Percentiles rank a stretch among this genome's conserved stretches.
These are phyloP conservation scores for Gillenia trifoliata DNA, from an alignment of 306 rosid genomes.

Conservation along the genomic window DNA sequence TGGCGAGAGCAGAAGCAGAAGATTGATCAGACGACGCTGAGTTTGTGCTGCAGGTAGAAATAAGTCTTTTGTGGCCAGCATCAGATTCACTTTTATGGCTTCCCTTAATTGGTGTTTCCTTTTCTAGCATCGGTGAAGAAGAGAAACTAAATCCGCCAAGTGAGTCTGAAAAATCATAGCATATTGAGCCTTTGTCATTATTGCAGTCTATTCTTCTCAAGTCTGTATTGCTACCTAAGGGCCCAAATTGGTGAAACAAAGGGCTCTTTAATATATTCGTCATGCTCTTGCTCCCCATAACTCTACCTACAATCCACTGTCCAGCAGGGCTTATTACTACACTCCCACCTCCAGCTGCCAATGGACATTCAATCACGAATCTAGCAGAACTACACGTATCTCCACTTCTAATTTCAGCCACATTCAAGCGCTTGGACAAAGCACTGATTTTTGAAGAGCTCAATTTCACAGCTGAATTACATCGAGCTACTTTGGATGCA, in stretches of 20 bases:
- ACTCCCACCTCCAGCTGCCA: slow-evolving; percentile 20
- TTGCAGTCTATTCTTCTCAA: slow-evolving; percentile 33
- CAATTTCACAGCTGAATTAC: slow-evolving; percentile 38
- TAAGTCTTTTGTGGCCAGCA: slow-evolving; percentile 38
- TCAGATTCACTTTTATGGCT: slow-evolving; percentile 36
- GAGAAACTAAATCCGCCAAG: slow-evolving; percentile 33
- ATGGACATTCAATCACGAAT: slow-evolving; percentile 33
- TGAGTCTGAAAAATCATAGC: slow-evolving; percentile 47
- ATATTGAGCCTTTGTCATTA: slow-evolving; percentile 42
- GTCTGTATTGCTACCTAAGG: slow-evolving; percentile 36
- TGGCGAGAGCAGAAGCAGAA: slow-evolving; percentile 33
- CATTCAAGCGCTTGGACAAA: slow-evolving; percentile 40
- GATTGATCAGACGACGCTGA: slow-evolving; percentile 51
- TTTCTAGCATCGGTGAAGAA: slow-evolving; percentile 40
- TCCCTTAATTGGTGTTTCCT: slow-evolving; percentile 28
- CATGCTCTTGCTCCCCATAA: slow-evolving; percentile 94
- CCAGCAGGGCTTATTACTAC: slow-evolving; percentile 34
- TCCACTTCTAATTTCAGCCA: slow-evolving; percentile 23
- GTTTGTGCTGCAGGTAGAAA: slow-evolving; percentile 57
- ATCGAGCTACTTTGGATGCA: slow-evolving; percentile 55
- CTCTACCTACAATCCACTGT: slow-evolving; percentile 55
- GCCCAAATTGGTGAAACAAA: slow-evolving; percentile 48
- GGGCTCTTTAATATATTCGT: slow-evolving; percentile 68
- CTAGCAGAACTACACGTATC: slow-evolving; percentile 30
- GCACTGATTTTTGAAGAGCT: slow-evolving; percentile 38